Conservation (phyloP, 2,329 filamentous ascomycete species). For the Paecilomyces sp. region DNA sequence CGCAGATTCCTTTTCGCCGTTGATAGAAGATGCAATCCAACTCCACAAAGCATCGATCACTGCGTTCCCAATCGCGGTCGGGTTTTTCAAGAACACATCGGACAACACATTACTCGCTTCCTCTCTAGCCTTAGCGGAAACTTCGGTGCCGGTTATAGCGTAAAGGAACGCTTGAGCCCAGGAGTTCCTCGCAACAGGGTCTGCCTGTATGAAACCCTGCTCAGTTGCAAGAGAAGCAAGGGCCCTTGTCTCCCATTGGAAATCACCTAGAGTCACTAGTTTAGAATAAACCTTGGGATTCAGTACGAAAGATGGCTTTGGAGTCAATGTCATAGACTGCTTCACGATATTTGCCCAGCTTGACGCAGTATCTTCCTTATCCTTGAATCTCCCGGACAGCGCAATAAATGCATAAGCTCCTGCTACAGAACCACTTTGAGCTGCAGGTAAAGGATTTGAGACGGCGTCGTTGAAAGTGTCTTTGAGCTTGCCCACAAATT, state of each 20-base stretch:
- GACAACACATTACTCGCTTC: constrained; percentile 58
- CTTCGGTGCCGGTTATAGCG: constrained; percentile 56
- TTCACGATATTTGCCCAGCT: constrained; percentile 47
- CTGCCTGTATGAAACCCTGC: constrained; percentile 44
- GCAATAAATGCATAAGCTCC: constrained; percentile 69
- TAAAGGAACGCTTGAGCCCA: constrained; percentile 89
- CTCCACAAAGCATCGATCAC: constrained; percentile 71
- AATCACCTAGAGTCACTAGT: constrained; percentile 64
- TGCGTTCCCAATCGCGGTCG: constrained; percentile 52
- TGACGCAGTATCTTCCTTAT: constrained; percentile 44
- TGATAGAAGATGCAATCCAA: constrained; percentile 63
- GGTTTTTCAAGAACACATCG: constrained; percentile 54
- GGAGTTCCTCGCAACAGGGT: constrained; percentile 47
- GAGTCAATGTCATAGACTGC: constrained; percentile 61
- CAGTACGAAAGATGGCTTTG: constrained; percentile 81
- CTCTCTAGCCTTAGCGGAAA: constrained; percentile 58
- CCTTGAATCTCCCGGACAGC: constrained; percentile 49
- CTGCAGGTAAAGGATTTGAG: constrained; percentile 68
- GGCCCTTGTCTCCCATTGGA: constrained; percentile 68
- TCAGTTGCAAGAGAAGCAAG: constrained; percentile 55
- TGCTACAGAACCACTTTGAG: constrained; percentile 75
- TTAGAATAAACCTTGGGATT: constrained; percentile 82
- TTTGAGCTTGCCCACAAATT: constrained; percentile 43
- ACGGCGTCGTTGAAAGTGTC: constrained; percentile 71
- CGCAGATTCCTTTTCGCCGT: constrained; percentile 70